These are phyloP conservation scores for Inga leiocalycina DNA, from an alignment of 306 rosid species.

Conservation along the genomic window DNA sequence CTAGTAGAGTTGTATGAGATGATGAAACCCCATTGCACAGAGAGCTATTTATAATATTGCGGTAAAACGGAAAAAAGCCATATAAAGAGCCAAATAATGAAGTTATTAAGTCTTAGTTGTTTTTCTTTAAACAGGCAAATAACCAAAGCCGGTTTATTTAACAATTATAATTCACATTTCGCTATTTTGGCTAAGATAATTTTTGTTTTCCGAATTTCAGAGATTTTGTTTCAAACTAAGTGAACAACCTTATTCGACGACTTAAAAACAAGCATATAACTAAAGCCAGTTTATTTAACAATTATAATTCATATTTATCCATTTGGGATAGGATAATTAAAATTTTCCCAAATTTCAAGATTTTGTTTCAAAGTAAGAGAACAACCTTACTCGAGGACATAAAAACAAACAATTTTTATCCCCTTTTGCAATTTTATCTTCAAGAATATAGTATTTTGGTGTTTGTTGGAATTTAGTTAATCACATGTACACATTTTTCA, in stretches of 20 bases:
- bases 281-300: no score
- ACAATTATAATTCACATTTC: not conserved
- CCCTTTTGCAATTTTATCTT: no score
- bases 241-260: not conserved
- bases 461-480: no score
- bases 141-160: not conserved
- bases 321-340: no score
- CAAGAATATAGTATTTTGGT: no score
- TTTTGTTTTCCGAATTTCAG: not conserved
- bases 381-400: no score
- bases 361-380: no score
- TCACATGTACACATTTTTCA: no score
- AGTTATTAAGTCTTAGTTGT: not conserved
- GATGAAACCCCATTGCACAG: not conserved
- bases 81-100: not conserved
- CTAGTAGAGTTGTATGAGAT: not conserved
- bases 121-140: not conserved
- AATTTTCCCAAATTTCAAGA: no score
- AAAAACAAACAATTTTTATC: no score
- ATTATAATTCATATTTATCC: no score
- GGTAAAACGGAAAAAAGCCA: not conserved
- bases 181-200: not conserved
- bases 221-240: not conserved
- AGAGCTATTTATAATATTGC: not conserved
- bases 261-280: not conserved